These are phyloP conservation scores for Metschnikowia colocasiae DNA, from an alignment of 805 yeast species.

Conservation along the genomic window DNA sequence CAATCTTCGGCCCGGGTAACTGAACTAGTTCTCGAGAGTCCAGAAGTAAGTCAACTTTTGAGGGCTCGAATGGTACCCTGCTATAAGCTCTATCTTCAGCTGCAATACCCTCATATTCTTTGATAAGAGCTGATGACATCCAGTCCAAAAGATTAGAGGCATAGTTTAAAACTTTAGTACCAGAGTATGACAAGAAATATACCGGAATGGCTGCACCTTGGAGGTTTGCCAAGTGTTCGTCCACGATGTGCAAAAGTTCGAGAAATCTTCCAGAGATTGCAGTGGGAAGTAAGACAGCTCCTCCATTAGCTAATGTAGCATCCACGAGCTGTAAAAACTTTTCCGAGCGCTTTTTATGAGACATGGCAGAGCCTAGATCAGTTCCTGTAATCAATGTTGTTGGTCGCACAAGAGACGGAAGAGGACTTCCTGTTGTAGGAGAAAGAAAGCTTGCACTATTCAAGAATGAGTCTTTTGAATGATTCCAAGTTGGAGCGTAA, in stretches of 20 bases:
- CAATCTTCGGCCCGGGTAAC: conserved; percentile 68
- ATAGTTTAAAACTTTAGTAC: conserved; percentile 70
- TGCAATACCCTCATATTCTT: conserved; percentile 64
- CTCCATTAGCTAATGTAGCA: conserved; percentile 67
- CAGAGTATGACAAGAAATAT: conserved; percentile 70
- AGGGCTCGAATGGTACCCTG: conserved; percentile 74
- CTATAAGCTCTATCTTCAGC: conserved; percentile 22
- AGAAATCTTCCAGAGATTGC: conserved; percentile 76
- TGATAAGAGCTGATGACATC: conserved; percentile 86
- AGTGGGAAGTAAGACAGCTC: conserved; percentile 80
- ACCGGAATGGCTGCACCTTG: conserved; percentile 63
- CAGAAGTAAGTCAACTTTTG: conserved; percentile 52
- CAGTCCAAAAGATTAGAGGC: conserved; percentile 92
- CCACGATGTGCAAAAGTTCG: conserved; percentile 73
- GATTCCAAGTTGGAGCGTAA: conserved; percentile 94
- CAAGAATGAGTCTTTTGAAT: conserved; percentile 80
- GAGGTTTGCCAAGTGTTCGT: conserved; percentile 47
- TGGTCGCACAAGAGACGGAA: conserved; percentile 68
- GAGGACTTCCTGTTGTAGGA: conserved; percentile 50
- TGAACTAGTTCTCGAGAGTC: conserved; percentile 53
- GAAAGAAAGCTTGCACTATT: conserved; percentile 65
- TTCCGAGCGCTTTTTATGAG: conserved; percentile 62
- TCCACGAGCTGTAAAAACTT: conserved; percentile 59
- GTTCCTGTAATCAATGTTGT: conserved; percentile 77
- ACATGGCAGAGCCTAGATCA: conserved; percentile 58